Percentiles rank a stretch among this genome's conserved stretches.
Evolutionary conservation across 2,329 filamentous ascomycete species (phyloP).

Genomic region (Phoma sp.): DNA sequence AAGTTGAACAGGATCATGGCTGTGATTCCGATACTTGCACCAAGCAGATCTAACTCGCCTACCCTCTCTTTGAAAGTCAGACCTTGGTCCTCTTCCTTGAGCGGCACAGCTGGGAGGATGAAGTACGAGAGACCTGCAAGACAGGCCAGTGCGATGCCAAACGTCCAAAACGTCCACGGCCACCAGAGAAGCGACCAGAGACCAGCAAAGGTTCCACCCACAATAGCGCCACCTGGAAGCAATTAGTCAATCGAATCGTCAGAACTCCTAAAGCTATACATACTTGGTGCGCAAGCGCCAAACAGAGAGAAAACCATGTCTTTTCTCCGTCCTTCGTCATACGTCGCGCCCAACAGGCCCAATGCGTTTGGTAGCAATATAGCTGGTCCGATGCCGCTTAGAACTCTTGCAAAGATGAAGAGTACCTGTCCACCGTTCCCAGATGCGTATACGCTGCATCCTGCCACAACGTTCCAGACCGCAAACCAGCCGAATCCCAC

Average conservation of each 20-base stretch:
- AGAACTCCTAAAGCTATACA: background rate
- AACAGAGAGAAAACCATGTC: slow-evolving; percentile 66
- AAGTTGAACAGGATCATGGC: slow-evolving; percentile 69
- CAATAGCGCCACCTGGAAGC: slow-evolving; percentile 44
- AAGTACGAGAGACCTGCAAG: slow-evolving; percentile 49
- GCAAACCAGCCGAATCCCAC: slow-evolving; percentile 60
- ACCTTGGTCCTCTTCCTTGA: slow-evolving; percentile 21
- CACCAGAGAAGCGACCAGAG: slow-evolving; percentile 58
- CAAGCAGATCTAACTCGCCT: slow-evolving; percentile 53
- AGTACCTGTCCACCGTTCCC: slow-evolving; percentile 39
- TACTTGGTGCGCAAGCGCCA: slow-evolving; percentile 57
- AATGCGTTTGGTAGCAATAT: slow-evolving; percentile 70
- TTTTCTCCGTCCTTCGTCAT: slow-evolving; percentile 64
- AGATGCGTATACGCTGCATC: slow-evolving; percentile 51
- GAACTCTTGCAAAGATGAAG: slow-evolving; percentile 47
- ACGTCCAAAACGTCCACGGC: slow-evolving; percentile 61
- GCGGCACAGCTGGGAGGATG: slow-evolving; percentile 50
- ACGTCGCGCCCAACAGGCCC: slow-evolving; percentile 66
- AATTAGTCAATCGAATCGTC: slow-evolving; percentile 1
- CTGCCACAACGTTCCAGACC: slow-evolving; percentile 57
- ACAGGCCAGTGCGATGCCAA: slow-evolving; percentile 49
- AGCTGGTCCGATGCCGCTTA: slow-evolving; percentile 65
- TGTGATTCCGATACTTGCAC: slow-evolving; percentile 59
- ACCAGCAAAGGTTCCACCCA: slow-evolving; percentile 52
- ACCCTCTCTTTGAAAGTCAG: slow-evolving; percentile 32